These are phyloP conservation scores for Neoarthrinium moseri DNA, from an alignment of 2,329 filamentous ascomycete species.

Conservation along the genomic window DNA sequence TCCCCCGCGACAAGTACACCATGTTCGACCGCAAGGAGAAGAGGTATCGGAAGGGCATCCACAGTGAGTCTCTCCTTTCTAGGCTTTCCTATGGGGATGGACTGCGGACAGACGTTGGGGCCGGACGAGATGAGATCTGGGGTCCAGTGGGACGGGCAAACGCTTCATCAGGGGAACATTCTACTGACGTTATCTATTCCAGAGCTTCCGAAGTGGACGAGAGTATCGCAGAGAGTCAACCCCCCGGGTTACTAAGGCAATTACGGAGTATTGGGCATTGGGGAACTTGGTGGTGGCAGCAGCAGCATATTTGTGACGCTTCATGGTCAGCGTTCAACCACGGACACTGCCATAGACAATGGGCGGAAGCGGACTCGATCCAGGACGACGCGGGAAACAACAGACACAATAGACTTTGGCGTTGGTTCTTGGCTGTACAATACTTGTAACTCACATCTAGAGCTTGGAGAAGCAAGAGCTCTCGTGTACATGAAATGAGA, in stretches of 20 bases:
- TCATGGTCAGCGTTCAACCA: no score
- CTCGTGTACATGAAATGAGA: conserved; percentile 7
- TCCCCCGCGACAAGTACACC: conserved; percentile 95
- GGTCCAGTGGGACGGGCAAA: no score
- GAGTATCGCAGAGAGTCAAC: conserved; percentile 90
- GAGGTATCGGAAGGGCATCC: conserved; percentile 93
- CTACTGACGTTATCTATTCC: no score
- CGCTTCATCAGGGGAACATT: no score
- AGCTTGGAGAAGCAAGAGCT: conserved; percentile 1
- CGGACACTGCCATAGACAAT: not conserved
- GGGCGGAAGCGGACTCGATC: not conserved
- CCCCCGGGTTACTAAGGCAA: conserved; percentile 84
- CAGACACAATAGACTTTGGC: conserved; percentile 17
- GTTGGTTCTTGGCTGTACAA: conserved; percentile 14
- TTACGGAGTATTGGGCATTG: no score
- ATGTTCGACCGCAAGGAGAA: conserved; percentile 96
- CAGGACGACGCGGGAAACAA: not conserved
- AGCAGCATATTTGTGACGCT: no score
- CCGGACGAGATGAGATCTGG: not conserved
- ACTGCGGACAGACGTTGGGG: no score
- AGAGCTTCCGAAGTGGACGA: conserved; percentile 92
- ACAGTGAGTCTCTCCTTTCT: conserved; percentile 65
- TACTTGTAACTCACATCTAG: conserved; percentile 16
- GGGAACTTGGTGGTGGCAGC: not conserved
- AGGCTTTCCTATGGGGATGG: no score